These are phyloP conservation scores for Knufia petricola DNA, from an alignment of 2,329 filamentous ascomycete genomes.

Conservation along the genomic window DNA sequence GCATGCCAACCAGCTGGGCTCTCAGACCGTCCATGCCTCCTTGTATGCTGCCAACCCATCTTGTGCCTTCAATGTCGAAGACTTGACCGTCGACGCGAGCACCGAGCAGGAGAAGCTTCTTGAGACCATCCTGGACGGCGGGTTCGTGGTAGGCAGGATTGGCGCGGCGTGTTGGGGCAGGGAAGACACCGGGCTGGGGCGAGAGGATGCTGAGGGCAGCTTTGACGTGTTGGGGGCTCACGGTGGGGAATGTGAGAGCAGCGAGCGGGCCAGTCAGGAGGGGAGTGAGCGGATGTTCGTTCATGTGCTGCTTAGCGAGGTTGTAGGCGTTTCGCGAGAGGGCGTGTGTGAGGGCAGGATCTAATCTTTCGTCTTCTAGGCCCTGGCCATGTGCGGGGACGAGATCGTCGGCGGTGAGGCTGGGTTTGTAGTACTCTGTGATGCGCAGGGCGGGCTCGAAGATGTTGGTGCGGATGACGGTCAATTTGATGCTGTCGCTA, in stretches of 20 bases:
- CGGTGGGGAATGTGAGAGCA: conserved; percentile 66
- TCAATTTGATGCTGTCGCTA: conserved; percentile 58
- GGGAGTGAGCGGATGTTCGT: conserved; percentile 56
- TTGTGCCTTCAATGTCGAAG: conserved; percentile 64
- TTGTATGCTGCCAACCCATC: conserved; percentile 66
- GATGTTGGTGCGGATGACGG: conserved; percentile 82
- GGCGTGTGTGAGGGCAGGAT: conserved; percentile 45
- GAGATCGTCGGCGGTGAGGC: conserved; percentile 21
- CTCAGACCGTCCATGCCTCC: conserved; percentile 75
- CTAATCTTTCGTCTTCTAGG: conserved; percentile 27
- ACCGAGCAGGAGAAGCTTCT: conserved; percentile 79
- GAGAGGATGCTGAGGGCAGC: conserved; percentile 69
- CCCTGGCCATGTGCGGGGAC: conserved; percentile 24
- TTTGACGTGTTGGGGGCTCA: conserved; percentile 76
- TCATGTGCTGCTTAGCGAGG: conserved; percentile 41
- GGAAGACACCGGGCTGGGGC: conserved; percentile 62
- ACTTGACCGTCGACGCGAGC: conserved; percentile 77
- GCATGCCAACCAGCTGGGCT: conserved; percentile 68
- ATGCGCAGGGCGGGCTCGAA: conserved; percentile 76
- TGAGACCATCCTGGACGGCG: conserved; percentile 66
- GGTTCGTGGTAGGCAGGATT: conserved; percentile 75
- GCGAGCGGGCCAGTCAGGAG: conserved; percentile 75
- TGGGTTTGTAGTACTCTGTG: conserved; percentile 68
- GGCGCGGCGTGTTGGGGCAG: conserved; percentile 64
- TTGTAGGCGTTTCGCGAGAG: conserved; percentile 48